Conservation (phyloP, 1,284 basidiomycete species). For the Ceraceosorus guamensis region DNA sequence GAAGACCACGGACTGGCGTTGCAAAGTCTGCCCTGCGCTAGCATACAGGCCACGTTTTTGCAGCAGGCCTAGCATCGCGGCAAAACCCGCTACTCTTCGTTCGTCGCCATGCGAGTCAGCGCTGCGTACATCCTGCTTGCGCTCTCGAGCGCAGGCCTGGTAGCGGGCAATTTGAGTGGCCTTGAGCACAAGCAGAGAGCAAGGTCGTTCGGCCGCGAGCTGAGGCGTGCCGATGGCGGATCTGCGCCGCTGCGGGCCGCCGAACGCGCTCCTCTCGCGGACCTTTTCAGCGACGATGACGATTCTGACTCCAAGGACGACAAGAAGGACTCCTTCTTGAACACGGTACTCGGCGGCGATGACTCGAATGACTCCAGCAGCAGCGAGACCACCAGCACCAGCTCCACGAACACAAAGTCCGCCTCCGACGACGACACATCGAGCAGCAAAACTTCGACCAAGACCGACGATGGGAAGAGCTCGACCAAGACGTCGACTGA, state of each 20-base stretch:
- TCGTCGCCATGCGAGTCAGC: not conserved
- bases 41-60: no score
- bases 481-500: not conserved
- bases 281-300: slow-evolving; percentile 14
- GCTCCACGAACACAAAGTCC: not conserved
- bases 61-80: no score
- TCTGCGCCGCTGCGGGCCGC: not conserved
- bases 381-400: not conserved
- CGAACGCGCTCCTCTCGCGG: slow-evolving; percentile 7
- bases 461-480: no score
- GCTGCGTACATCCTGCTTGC: not conserved
- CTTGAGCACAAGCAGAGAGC: not conserved
- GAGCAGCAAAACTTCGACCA: not conserved
- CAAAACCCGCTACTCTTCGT: no score
- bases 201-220: not conserved
- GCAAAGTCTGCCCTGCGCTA: no score
- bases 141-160: not conserved
- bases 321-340: not conserved
- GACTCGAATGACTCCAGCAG: not conserved
- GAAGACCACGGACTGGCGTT: no score
- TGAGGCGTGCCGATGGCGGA: not conserved
- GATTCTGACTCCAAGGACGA: slow-evolving; percentile 13
- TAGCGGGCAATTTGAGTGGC: not conserved
- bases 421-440: no score
- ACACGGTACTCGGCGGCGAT: not conserved